A percentile compares a stretch with the other conserved stretches of the same genome.
These are phyloP conservation scores for Microsporum ferrugineum DNA, from an alignment of 2,329 filamentous ascomycete genomes.

Conservation along the genomic window DNA sequence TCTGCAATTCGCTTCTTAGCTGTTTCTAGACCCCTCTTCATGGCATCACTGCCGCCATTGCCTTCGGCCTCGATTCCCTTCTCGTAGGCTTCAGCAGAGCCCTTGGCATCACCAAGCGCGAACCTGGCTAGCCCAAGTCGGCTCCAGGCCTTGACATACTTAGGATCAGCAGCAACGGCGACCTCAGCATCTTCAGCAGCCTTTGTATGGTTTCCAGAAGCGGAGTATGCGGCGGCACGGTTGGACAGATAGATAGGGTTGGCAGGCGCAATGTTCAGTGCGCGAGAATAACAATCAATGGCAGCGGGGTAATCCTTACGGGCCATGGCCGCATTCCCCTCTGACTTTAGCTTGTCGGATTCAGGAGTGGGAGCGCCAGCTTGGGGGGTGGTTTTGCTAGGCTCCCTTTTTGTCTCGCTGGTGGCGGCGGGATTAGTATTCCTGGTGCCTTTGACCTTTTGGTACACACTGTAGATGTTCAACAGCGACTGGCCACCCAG, in stretches of 20 bases:
- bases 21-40: constrained; percentile 95
- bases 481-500: constrained; percentile 78
- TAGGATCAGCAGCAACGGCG: constrained; percentile 74
- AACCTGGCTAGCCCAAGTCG: constrained; percentile 83
- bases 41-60: constrained; percentile 85
- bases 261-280: constrained; percentile 64
- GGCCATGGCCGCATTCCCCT: constrained; percentile 90
- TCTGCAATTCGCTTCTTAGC: constrained; percentile 80
- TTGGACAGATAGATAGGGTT: constrained; percentile 98
- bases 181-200: constrained; percentile 82
- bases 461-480: constrained; percentile 89
- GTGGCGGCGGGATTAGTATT: constrained; percentile 34
- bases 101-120: constrained; percentile 79
- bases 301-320: constrained; percentile 77
- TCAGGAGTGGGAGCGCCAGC: constrained; percentile 34
- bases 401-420: constrained; percentile 22
- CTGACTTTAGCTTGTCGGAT: constrained; percentile 77
- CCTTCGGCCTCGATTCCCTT: constrained; percentile 90
- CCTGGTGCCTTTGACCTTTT: constrained; percentile 68
- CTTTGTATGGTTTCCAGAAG: constrained; percentile 68
- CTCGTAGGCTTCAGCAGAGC: constrained; percentile 87
- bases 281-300: constrained; percentile 79
- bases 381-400: constrained; percentile 27
- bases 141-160: constrained; percentile 96
- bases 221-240: constrained; percentile 86